phyloP scores from a whole-genome alignment of 1,284 basidiomycete species.

The Coniferiporia sulphurascens region DNA sequence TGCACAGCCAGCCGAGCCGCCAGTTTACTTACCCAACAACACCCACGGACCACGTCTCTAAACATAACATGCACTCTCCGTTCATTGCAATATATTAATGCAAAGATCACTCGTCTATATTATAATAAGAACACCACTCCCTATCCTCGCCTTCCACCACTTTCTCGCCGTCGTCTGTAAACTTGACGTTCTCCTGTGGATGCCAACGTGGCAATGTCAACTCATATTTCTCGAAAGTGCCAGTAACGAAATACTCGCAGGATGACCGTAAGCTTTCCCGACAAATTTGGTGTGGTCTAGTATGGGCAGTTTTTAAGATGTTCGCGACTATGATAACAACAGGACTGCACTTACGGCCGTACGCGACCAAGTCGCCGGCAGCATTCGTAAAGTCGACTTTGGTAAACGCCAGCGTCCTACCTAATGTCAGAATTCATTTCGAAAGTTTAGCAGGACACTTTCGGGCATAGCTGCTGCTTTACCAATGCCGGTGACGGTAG shows the following conservation, averaged over 20 bases:
- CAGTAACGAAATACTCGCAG: conserved; percentile 36
- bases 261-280: conserved; percentile 64
- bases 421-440: conserved; percentile 32
- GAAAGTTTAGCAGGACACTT: not conserved
- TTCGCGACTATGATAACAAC: not conserved
- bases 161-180: conserved; percentile 72
- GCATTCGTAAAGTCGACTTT: conserved; percentile 72
- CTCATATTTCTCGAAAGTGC: not conserved
- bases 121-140: conserved; percentile 30
- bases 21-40: too few species aligned
- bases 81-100: not conserved
- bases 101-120: not conserved
- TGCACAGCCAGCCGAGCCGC: not conserved
- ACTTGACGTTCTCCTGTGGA: conserved; percentile 68
- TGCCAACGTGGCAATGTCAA: conserved; percentile 6
- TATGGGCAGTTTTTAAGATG: conserved; percentile 17
- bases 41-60: too few species aligned
- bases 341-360: conserved; percentile 56
- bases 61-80: not conserved
- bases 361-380: conserved; percentile 74
- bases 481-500: conserved; percentile 62
- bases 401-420: conserved; percentile 81
- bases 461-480: not conserved
- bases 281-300: conserved; percentile 87
- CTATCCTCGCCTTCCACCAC: conserved; percentile 64